These are phyloP conservation scores for Fusarium xyrophilum DNA, from an alignment of 2,329 filamentous ascomycete species.

Conservation along the genomic window DNA sequence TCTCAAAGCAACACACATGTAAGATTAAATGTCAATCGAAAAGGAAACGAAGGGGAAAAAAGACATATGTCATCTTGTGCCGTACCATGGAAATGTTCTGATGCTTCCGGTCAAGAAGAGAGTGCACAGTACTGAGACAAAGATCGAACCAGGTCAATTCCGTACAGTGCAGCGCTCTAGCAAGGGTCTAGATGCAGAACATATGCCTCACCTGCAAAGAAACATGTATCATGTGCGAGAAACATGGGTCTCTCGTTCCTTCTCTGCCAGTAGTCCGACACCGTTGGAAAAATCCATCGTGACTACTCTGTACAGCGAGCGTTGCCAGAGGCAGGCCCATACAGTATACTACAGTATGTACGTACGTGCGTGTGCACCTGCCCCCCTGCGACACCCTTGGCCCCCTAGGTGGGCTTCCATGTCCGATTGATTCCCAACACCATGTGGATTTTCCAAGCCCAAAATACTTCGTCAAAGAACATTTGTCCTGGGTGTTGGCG, in stretches of 20 bases:
- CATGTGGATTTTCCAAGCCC: background rate
- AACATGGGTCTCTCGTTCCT: slow-evolving; percentile 1
- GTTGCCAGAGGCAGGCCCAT: background rate
- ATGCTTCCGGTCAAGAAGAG: background rate
- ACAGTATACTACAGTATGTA: background rate
- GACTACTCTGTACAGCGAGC: too few relatives aligned
- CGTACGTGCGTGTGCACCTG: background rate
- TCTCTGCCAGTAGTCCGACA: background rate
- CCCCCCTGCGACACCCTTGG: background rate
- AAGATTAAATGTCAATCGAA: background rate
- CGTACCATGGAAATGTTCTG: background rate
- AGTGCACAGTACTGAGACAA: slow-evolving; percentile 3
- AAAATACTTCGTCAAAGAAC: slow-evolving; percentile 19
- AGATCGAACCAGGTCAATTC: slow-evolving; percentile 5
- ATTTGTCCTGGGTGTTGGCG: slow-evolving; percentile 3
- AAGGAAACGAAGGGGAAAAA: background rate
- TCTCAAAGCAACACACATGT: background rate
- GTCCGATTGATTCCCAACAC: slow-evolving; percentile 9
- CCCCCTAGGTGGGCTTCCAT: background rate
- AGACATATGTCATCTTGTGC: background rate
- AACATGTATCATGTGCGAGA: slow-evolving; percentile 10
- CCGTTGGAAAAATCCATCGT: background rate
- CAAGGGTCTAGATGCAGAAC: slow-evolving; percentile 2
- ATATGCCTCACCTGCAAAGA: background rate
- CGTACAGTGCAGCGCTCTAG: slow-evolving; percentile 13